Base-by-base conservation (phyloP, 1,284 basidiomycete species). In the Pyrrhoderma lamaoense region DNA sequence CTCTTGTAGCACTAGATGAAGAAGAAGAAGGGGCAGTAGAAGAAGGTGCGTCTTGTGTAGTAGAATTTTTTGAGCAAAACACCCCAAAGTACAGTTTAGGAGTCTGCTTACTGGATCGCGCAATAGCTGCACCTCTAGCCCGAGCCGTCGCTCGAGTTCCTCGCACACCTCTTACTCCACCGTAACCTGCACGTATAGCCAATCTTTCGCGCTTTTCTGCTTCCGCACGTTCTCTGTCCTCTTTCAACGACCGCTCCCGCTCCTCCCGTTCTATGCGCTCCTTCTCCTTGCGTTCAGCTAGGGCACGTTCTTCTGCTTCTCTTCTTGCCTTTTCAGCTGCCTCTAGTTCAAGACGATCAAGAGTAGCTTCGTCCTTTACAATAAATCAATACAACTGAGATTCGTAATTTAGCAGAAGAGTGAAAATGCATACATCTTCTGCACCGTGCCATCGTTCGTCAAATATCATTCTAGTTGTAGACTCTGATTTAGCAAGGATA, bases 381-480 rank as follows among this genome's bases (percentile, higher is more conserved):
- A n/a, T n/a, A n/a, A n/a, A n/a, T n/a, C n/a, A n/a, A n/a, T n/a
- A n/a, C n/a, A n/a, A n/a, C n/a, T n/a, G n/a, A n/a, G n/a, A n/a
- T n/a, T n/a, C n/a, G n/a, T n/a, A n/a, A n/a, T n/a, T n/a, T n/a
- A n/a, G n/a, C n/a, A n/a, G 13, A 13, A 40, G 36, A 53, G 8
- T 31, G 21, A 46, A 19, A 43, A 42, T 21, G 64, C 80, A 65
- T 61, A 86, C 85, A 45, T 70, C 75, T 54, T 83, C 79, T 42
- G 78, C 82, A 2, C 86, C 85, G 52, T 76, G 67, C 82, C 83
- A 89, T 53, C 76, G 69, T 56, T 87, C 81, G 61, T 89, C 85
- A 56, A 87, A 80, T 22, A 89, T 77, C 51, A 89, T 63, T 31
- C 74, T 75, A 2, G 82, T 70, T 54, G 76, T 72, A 8, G 76